Conservation (phyloP, 768 basidiomycete genomes). For the Trametes cubensis region DNA sequence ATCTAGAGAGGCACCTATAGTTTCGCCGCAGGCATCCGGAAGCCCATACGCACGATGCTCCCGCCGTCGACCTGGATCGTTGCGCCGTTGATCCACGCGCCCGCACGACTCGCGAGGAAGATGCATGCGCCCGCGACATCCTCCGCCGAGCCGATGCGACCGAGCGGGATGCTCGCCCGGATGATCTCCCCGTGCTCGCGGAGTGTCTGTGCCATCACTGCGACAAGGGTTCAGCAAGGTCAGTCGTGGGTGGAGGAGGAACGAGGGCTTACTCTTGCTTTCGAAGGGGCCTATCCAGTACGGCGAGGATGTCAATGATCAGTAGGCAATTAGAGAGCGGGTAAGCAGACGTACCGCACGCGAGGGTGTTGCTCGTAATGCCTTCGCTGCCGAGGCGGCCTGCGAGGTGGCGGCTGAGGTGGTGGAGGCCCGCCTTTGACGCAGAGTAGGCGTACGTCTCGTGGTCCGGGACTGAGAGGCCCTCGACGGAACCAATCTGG, state of each 20-base stretch:
- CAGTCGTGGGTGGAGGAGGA: neutral
- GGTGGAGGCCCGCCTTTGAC: conserved; percentile 64
- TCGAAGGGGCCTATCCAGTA: conserved; percentile 32
- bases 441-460: conserved; percentile 70
- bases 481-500: conserved; percentile 68
- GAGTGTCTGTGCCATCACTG: conserved; percentile 60
- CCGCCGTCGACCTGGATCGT: conserved; percentile 68
- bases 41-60: conserved; percentile 43
- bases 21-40: conserved; percentile 31
- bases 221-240: neutral
- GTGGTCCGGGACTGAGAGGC: conserved; percentile 50
- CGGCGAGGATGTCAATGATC: neutral
- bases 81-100: conserved; percentile 64
- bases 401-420: conserved; percentile 60
- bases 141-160: conserved; percentile 61
- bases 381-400: conserved; percentile 57
- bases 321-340: neutral
- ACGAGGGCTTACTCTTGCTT: conserved; percentile 36
- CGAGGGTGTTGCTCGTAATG: conserved; percentile 65
- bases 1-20: too few species aligned
- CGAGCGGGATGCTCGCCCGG: conserved; percentile 47
- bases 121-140: conserved; percentile 67
- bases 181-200: conserved; percentile 48
- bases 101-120: conserved; percentile 62
- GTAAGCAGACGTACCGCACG: conserved; percentile 48